Evolutionary conservation across 2,329 filamentous ascomycete genomes (phyloP).

Genomic region (Whalleya microplaca): DNA sequence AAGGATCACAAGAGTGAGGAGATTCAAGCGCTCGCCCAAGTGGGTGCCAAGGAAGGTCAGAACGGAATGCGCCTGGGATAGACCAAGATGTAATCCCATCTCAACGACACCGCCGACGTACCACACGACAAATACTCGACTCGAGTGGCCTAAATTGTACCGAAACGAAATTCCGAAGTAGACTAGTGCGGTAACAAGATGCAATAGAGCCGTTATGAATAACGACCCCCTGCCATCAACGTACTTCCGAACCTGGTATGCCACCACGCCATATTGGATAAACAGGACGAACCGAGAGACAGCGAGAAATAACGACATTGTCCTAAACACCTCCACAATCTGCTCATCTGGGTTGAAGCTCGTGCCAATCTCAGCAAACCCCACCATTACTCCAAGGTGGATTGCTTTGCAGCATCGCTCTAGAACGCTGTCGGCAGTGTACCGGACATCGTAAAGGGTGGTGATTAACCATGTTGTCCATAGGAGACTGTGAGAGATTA

Average conservation of each 20-base stretch:
- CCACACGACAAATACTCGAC: constrained; percentile 48
- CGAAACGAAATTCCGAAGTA: constrained; percentile 48
- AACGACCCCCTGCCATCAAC: constrained; percentile 42
- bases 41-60: constrained; percentile 67
- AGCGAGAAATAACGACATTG: constrained; percentile 53
- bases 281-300: constrained; percentile 57
- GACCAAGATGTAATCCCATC: constrained; percentile 51
- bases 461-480: constrained; percentile 73
- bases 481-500: constrained; percentile 50
- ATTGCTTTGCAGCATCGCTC: constrained; percentile 61
- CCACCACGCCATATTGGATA: constrained; percentile 55
- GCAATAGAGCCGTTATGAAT: constrained; percentile 40
- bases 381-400: constrained; percentile 67
- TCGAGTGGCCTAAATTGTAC: constrained; percentile 40
- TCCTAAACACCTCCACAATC: constrained; percentile 42
- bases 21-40: constrained; percentile 64
- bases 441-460: constrained; percentile 67
- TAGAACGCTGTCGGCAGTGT: constrained; percentile 66
- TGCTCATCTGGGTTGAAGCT: constrained; percentile 47
- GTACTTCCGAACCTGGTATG: constrained; percentile 48
- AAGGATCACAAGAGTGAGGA: constrained; percentile 69
- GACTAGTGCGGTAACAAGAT: constrained; percentile 40
- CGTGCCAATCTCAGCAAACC: constrained; percentile 63
- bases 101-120: constrained; percentile 60
- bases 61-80: constrained; percentile 59